Conservation (phyloP, 768 basidiomycete genomes). For the Brasilioporus rufonigricans region DNA sequence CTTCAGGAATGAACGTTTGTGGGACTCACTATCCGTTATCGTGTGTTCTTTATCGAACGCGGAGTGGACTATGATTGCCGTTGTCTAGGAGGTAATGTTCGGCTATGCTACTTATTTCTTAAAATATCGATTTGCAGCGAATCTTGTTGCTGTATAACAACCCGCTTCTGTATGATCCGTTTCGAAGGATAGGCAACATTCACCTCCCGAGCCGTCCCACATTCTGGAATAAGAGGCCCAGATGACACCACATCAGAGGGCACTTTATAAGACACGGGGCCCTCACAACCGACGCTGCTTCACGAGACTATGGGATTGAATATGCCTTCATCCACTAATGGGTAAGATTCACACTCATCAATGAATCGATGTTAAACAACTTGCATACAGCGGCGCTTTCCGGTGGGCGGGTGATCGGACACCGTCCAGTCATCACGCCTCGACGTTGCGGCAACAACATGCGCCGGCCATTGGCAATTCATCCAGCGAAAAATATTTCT, state of each 20-base stretch:
- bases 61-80: not conserved
- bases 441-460: conserved; percentile 4
- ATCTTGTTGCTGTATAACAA: conserved; percentile 19
- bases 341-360: conserved; percentile 5
- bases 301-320: not conserved
- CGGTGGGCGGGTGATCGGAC: not conserved
- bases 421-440: not conserved
- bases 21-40: not conserved
- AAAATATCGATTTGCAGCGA: not conserved
- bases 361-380: not conserved
- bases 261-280: conserved; percentile 6
- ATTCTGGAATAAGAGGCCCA: conserved; percentile 7
- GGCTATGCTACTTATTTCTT: conserved; percentile 2
- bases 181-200: not conserved
- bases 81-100: not conserved
- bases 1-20: not conserved
- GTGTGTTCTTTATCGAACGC: not conserved
- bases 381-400: not conserved
- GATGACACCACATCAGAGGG: not conserved
- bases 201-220: conserved; percentile 5
- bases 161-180: conserved; percentile 6
- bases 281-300: not conserved
- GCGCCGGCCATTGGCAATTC: not conserved
- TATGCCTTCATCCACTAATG: conserved; percentile 10
- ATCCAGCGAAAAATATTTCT: not conserved